Conservation (phyloP, 1,139 yeast genomes). For the Debaryomyces coudertii region DNA sequence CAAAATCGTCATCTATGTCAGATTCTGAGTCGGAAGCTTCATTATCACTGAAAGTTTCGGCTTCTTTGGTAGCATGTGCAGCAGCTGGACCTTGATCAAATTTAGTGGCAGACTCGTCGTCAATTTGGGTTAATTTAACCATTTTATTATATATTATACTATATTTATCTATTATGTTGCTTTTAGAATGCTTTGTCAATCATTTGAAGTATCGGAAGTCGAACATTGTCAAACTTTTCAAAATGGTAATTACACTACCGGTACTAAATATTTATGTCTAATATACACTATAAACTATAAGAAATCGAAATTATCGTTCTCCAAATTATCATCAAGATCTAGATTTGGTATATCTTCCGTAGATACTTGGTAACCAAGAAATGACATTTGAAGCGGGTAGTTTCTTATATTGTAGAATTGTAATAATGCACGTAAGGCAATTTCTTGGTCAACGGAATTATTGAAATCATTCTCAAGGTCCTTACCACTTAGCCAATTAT, state of each 20-base stretch:
- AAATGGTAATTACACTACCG: slow-evolving; percentile 4
- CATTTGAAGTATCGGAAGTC: slow-evolving; percentile 6
- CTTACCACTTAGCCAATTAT: slow-evolving; percentile 87
- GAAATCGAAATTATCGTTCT: background rate
- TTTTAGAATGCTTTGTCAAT: slow-evolving; percentile 1
- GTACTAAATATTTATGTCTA: background rate
- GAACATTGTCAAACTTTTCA: slow-evolving; percentile 7
- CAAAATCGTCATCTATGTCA: slow-evolving; percentile 74
- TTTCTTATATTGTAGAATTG: slow-evolving; percentile 74
- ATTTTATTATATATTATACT: slow-evolving; percentile 31
- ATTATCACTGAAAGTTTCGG: slow-evolving; percentile 32
- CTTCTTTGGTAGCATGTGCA: slow-evolving; percentile 23
- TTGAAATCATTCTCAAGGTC: slow-evolving; percentile 77
- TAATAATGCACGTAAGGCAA: slow-evolving; percentile 76
- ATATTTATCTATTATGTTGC: slow-evolving; percentile 3
- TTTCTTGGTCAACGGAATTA: slow-evolving; percentile 84
- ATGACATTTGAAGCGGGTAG: slow-evolving; percentile 55
- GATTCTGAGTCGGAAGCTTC: slow-evolving; percentile 58
- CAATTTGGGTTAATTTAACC: slow-evolving; percentile 78
- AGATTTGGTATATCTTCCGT: slow-evolving; percentile 25
- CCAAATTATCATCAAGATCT: slow-evolving; percentile 1
- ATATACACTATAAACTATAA: background rate
- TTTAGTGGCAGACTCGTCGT: slow-evolving; percentile 52
- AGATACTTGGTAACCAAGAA: slow-evolving; percentile 54
- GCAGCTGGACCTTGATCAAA: slow-evolving; percentile 32